Evolutionary conservation across 495 filamentous ascomycete species (phyloP).

Genomic region (Aspergillus campestris): DNA sequence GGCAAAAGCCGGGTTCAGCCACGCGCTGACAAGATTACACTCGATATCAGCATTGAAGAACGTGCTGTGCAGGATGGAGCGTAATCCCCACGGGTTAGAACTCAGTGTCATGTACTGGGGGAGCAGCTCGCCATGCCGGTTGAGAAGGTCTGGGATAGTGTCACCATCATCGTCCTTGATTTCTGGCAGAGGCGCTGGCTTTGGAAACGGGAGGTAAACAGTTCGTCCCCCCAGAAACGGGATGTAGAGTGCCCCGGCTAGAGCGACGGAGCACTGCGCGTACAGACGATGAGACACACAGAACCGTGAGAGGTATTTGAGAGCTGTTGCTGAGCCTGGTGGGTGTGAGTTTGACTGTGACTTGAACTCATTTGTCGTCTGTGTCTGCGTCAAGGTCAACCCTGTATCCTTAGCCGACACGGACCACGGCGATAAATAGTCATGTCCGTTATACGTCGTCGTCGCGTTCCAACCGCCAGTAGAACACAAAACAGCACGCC

Average conservation of each 20-base stretch:
- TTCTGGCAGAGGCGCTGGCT: not conserved
- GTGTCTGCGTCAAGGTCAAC: constrained; percentile 2
- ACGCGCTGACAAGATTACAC: constrained; percentile 25
- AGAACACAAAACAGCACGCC: constrained; percentile 12
- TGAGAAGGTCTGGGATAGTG: constrained; percentile 9
- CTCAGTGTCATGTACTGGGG: constrained; percentile 20
- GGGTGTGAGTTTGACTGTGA: not conserved
- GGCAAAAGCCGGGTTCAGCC: constrained; percentile 24
- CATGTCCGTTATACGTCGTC: constrained; percentile 12
- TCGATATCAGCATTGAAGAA: constrained; percentile 21
- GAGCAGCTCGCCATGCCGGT: constrained; percentile 9
- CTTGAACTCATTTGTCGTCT: not conserved
- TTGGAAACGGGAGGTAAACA: constrained; percentile 15
- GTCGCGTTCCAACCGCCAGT: constrained; percentile 13
- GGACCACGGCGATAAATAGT: constrained; percentile 23
- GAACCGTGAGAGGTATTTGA: constrained; percentile 21
- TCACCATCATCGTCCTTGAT: no score
- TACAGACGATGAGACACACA: constrained; percentile 17
- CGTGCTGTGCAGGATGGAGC: constrained; percentile 19
- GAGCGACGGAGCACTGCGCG: constrained; percentile 19
- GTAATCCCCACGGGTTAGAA: constrained; percentile 17
- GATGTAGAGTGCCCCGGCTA: constrained; percentile 20
- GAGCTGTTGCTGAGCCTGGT: constrained; percentile 12
- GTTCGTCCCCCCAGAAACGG: constrained; percentile 10
- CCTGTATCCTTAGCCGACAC: constrained; percentile 4